Percentiles rank a stretch among this genome's conserved stretches.
Conservation (phyloP, 1,284 basidiomycete species). For the Malassezia nana region DNA sequence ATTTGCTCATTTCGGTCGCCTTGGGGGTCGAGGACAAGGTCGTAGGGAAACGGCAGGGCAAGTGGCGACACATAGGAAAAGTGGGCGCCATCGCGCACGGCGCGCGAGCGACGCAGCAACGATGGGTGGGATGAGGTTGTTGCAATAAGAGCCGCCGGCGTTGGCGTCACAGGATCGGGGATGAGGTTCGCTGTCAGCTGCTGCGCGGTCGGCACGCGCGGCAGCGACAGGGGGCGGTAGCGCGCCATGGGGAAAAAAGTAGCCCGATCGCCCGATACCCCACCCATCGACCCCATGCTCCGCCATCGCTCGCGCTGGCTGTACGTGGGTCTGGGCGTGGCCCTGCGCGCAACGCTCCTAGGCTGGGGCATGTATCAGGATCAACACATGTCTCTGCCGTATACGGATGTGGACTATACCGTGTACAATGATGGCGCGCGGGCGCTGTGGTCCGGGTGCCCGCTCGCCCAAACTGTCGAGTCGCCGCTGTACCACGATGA, state of each 20-base stretch:
- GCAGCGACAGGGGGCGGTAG: conserved; percentile 51
- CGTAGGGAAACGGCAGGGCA: conserved; percentile 74
- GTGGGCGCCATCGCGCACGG: conserved; percentile 58
- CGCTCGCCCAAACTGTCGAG: conserved; percentile 25
- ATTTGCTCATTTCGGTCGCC: conserved; percentile 22
- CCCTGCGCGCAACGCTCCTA: conserved; percentile 63
- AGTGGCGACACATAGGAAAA: conserved; percentile 76
- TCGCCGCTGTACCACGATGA: conserved; percentile 21
- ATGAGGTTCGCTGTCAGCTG: conserved; percentile 62
- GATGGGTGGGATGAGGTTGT: conserved; percentile 35
- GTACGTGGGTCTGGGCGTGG: conserved; percentile 51
- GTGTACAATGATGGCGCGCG: conserved; percentile 83
- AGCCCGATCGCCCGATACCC: neutral
- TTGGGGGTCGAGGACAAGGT: conserved; percentile 52
- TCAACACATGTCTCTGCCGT: conserved; percentile 69
- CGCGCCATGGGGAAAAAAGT: neutral
- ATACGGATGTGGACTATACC: conserved; percentile 92
- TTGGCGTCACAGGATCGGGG: conserved; percentile 57
- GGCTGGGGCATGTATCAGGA: conserved; percentile 82
- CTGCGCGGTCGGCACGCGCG: conserved; percentile 57
- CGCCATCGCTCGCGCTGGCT: conserved; percentile 8
- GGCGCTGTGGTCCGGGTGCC: conserved; percentile 27
- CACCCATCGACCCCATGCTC: neutral
- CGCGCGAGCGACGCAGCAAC: conserved; percentile 60
- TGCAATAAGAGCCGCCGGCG: conserved; percentile 55